Conservation (phyloP, 2,329 filamentous ascomycete species). For the Hypoxylon sp. region DNA sequence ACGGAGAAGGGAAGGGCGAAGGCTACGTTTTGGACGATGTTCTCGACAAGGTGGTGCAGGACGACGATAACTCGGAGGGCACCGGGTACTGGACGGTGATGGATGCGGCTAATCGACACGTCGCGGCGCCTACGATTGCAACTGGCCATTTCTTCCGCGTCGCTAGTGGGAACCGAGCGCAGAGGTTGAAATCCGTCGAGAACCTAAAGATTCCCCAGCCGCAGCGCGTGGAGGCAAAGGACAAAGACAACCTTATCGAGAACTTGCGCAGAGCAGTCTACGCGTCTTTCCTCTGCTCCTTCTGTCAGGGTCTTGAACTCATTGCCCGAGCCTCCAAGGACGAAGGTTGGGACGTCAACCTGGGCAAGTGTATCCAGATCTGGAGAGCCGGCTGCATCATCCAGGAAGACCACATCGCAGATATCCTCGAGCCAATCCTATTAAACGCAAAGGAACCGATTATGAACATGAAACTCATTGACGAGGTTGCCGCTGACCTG, state of each 20-base stretch:
- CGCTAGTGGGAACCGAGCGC: slow-evolving; percentile 71
- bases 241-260: slow-evolving; percentile 64
- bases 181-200: slow-evolving; percentile 58
- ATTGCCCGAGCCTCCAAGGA: slow-evolving; percentile 70
- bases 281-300: slow-evolving; percentile 70
- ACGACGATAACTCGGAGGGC: slow-evolving; percentile 74
- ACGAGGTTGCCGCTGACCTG: slow-evolving; percentile 66
- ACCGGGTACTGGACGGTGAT: slow-evolving; percentile 76
- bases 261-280: slow-evolving; percentile 73
- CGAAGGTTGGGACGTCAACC: slow-evolving; percentile 71
- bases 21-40: slow-evolving; percentile 71
- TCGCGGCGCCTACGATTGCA: slow-evolving; percentile 74
- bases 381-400: slow-evolving; percentile 81
- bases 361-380: slow-evolving; percentile 67
- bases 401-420: slow-evolving; percentile 73
- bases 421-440: slow-evolving; percentile 66
- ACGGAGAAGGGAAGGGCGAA: slow-evolving; percentile 57
- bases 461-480: slow-evolving; percentile 60
- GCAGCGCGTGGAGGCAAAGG: slow-evolving; percentile 48
- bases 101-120: slow-evolving; percentile 71
- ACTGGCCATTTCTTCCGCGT: slow-evolving; percentile 73
- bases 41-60: slow-evolving; percentile 79
- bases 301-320: slow-evolving; percentile 75
- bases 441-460: slow-evolving; percentile 55
- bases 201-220: slow-evolving; percentile 63